Conservation (phyloP, 257 asterid genomes). For the Petrea volubilis region DNA sequence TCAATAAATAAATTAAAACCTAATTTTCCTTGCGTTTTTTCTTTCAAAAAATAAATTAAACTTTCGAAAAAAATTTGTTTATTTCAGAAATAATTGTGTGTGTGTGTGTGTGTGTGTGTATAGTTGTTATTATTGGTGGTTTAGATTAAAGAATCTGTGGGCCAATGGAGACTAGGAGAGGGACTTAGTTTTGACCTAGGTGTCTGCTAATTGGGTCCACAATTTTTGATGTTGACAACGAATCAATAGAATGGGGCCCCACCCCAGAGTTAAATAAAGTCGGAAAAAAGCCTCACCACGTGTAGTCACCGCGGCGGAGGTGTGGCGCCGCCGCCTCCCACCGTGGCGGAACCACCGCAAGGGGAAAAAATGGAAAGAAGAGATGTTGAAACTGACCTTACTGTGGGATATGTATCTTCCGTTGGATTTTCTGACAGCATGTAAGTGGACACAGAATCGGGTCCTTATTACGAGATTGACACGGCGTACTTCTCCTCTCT, state of each 20-base stretch:
- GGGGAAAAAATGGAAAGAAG: background rate
- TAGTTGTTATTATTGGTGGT: slow-evolving; percentile 3
- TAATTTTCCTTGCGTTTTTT: no score
- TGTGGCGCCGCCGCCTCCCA: slow-evolving; percentile 4
- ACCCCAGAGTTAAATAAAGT: slow-evolving; percentile 17
- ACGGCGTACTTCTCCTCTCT: slow-evolving; percentile 39
- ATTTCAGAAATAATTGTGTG: no score
- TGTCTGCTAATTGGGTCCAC: slow-evolving; percentile 40
- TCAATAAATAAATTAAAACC: no score
- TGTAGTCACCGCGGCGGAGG: slow-evolving; percentile 15
- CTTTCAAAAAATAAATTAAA: no score
- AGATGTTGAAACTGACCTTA: slow-evolving; percentile 29
- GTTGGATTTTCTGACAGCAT: slow-evolving; percentile 72
- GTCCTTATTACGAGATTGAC: slow-evolving; percentile 62
- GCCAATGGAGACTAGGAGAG: slow-evolving; percentile 24
- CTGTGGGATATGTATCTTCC: slow-evolving; percentile 51
- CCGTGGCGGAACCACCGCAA: slow-evolving; percentile 5
- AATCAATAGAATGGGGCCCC: slow-evolving; percentile 28
- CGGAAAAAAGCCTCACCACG: slow-evolving; percentile 24
- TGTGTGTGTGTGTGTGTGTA: no score
- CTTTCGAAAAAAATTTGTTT: no score
- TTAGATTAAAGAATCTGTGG: slow-evolving; percentile 28
- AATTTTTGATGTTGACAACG: slow-evolving; percentile 36
- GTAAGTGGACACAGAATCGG: slow-evolving; percentile 37
- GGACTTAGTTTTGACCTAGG: slow-evolving; percentile 55